Evolutionary conservation across 371 early-diverging fungal species (phyloP).

Genomic region (Chytridium lagenaria): DNA sequence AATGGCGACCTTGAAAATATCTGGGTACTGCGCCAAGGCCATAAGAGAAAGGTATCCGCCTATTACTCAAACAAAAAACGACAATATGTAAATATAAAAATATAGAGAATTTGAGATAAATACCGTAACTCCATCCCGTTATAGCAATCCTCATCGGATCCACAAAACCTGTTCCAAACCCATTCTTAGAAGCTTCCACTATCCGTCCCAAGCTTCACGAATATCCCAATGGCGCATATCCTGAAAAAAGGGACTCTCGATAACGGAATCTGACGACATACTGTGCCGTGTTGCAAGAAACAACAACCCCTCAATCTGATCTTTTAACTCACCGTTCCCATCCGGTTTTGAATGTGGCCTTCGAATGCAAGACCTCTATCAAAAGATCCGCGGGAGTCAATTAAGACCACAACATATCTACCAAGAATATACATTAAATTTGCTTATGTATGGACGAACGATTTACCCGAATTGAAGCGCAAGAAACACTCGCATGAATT

Average conservation of each 20-base stretch:
- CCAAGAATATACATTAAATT: not conserved
- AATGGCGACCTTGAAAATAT: constrained; percentile 71
- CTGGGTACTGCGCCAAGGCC: constrained; percentile 68
- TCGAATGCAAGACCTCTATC: constrained; percentile 77
- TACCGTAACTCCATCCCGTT: constrained; percentile 33
- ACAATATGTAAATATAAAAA: constrained; percentile 59
- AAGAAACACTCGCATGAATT: constrained; percentile 67
- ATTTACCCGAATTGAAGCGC: constrained; percentile 66
- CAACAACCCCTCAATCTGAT: constrained; percentile 72
- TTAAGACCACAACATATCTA: constrained; percentile 66
- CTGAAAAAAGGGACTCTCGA: not conserved
- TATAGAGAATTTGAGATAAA: not conserved
- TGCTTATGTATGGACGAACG: not conserved
- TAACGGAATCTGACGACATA: not conserved
- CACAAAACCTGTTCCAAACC: not conserved
- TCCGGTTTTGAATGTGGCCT: constrained; percentile 51
- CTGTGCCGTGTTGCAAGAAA: constrained; percentile 46
- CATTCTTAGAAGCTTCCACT: not conserved
- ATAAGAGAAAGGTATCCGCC: constrained; percentile 79
- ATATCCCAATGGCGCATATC: constrained; percentile 1
- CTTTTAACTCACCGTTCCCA: constrained; percentile 74
- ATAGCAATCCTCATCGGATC: constrained; percentile 20
- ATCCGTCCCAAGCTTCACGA: constrained; percentile 1
- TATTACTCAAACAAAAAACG: constrained; percentile 31
- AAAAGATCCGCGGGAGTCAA: constrained; percentile 78